Evolutionary conservation across 371 early-diverging fungal species (phyloP).

Genomic region (Mucor velutinosus): DNA sequence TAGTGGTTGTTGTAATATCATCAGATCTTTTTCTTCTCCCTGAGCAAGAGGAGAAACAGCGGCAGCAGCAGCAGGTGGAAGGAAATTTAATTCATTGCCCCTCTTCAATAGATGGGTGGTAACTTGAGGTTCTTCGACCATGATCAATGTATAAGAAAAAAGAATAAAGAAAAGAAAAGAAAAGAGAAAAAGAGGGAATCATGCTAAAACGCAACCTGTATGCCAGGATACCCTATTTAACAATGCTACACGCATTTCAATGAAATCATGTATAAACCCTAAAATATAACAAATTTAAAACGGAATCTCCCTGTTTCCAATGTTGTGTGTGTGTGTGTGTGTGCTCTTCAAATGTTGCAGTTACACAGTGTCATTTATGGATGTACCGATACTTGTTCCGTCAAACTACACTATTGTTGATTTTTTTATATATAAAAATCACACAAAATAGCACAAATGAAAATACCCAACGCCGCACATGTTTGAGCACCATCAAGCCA

Average conservation of each 20-base stretch:
- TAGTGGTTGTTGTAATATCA: not conserved
- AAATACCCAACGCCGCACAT: not conserved
- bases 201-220: not conserved
- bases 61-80: not conserved
- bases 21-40: not conserved
- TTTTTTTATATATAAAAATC: not conserved
- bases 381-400: not conserved
- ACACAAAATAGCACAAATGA: not conserved
- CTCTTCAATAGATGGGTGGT: not conserved
- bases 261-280: constrained; percentile 2
- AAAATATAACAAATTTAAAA: constrained; percentile 1
- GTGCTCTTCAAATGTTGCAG: not conserved
- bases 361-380: not conserved
- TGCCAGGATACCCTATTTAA: not conserved
- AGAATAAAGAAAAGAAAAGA: not conserved
- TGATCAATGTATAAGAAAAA: not conserved
- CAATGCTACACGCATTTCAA: constrained; percentile 2
- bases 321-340: not conserved
- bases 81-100: constrained; percentile 6
- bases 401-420: not conserved
- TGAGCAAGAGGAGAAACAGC: not conserved
- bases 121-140: constrained; percentile 4
- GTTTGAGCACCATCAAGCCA: not conserved
- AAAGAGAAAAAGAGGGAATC: not conserved
- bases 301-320: constrained; percentile 1